Evolutionary conservation across 169 alveolate species (phyloP).

Genomic region (Plasmodium vinckei): DNA sequence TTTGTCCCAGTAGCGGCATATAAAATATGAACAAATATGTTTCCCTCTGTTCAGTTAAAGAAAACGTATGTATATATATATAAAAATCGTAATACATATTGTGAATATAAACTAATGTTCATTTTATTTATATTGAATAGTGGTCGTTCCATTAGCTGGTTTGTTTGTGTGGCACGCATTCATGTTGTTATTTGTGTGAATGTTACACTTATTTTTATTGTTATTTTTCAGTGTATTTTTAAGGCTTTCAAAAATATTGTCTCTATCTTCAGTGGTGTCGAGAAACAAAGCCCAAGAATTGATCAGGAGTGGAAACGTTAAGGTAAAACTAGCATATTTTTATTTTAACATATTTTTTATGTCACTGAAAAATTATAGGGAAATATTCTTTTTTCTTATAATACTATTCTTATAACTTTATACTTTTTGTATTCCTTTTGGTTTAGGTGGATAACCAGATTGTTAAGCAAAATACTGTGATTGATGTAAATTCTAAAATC

Average conservation of each 20-base stretch:
- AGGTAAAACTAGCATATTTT: constrained; percentile 15
- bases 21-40: constrained; percentile 8
- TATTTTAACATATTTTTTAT: not conserved
- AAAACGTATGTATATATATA: constrained; percentile 31
- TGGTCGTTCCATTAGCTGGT: no score
- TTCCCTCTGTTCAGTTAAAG: constrained; percentile 64
- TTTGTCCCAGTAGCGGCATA: no score
- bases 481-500: constrained; percentile 45
- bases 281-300: constrained; percentile 72
- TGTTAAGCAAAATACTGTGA: constrained; percentile 14
- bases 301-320: constrained; percentile 46
- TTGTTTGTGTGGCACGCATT: no score
- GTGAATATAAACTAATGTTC: no score
- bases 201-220: no score
- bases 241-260: constrained; percentile 56
- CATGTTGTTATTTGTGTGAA: no score
- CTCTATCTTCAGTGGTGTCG: constrained; percentile 55
- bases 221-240: constrained; percentile 15
- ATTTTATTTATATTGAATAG: no score
- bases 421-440: not conserved
- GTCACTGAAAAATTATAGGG: not conserved
- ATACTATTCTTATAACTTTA: not conserved
- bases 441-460: constrained; percentile 55
- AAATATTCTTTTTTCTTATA: not conserved
- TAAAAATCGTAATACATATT: no score